Percentiles rank a stretch among this genome's conserved stretches.
Conservation (phyloP, 257 asterid species). For the Anisodus tanguticus region DNA sequence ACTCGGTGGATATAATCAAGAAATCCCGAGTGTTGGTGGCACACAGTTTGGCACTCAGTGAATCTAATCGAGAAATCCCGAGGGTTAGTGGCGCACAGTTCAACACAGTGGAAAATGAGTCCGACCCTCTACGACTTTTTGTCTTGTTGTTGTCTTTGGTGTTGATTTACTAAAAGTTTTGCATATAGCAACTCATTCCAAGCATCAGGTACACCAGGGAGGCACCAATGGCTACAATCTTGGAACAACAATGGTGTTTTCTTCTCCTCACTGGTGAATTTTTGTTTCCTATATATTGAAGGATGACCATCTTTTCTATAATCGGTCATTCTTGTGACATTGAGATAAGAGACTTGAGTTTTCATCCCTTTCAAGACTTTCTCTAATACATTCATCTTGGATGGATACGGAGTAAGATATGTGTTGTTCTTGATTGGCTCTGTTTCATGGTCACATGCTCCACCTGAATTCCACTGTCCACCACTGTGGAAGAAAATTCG, state of each 20-base stretch:
- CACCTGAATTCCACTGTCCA: constrained; percentile 83
- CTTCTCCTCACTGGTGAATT: constrained; percentile 52
- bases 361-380: constrained; percentile 49
- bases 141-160: constrained; percentile 41
- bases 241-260: constrained; percentile 43
- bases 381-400: constrained; percentile 56
- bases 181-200: constrained; percentile 77
- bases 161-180: constrained; percentile 50
- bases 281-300: constrained; percentile 57
- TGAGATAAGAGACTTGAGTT: constrained; percentile 51
- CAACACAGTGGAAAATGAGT: not conserved
- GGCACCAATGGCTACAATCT: constrained; percentile 92
- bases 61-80: no score
- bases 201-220: constrained; percentile 80
- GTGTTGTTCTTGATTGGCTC: constrained; percentile 57
- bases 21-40: no score
- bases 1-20: not conserved
- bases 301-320: constrained; percentile 74
- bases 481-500: constrained; percentile 42
- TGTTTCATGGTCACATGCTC: constrained; percentile 60
- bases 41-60: no score
- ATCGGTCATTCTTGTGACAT: constrained; percentile 68
- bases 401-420: constrained; percentile 54
- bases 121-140: constrained; percentile 27
- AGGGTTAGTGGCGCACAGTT: no score